A percentile compares a stretch with the other conserved stretches of the same genome.
phyloP scores from a whole-genome alignment of 805 yeast genomes.

The Candida tibetensis region DNA sequence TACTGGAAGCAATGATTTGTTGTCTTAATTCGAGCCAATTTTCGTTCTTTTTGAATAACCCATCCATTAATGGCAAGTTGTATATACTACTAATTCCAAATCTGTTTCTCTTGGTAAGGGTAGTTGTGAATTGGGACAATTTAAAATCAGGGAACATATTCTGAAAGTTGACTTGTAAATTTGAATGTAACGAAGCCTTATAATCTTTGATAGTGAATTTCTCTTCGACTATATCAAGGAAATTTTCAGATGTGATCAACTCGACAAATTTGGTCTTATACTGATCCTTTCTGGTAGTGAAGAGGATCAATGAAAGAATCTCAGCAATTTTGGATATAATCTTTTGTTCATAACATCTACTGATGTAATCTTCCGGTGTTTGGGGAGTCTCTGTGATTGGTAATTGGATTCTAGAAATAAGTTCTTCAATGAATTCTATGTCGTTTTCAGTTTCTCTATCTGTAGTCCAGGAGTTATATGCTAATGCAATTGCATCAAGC shows the following conservation, averaged over 20 bases:
- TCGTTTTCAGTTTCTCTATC: conserved; percentile 54
- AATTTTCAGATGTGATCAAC: conserved; percentile 36
- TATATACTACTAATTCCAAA: conserved; percentile 56
- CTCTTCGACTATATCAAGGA: conserved; percentile 26
- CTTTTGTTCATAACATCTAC: conserved; percentile 52
- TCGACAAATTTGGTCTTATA: conserved; percentile 43
- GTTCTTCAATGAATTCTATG: conserved; percentile 40
- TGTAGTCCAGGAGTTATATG: conserved; percentile 76
- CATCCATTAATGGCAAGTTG: conserved; percentile 61
- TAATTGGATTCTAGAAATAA: conserved; percentile 33
- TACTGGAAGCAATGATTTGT: conserved; percentile 55
- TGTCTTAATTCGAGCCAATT: conserved; percentile 42
- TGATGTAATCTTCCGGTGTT: conserved; percentile 23
- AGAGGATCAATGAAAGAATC: conserved; percentile 68
- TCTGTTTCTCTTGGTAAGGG: conserved; percentile 42
- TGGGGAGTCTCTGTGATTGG: conserved; percentile 15
- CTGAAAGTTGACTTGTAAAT: conserved; percentile 45
- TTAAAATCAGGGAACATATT: conserved; percentile 45
- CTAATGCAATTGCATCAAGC: conserved; percentile 68
- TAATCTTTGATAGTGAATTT: conserved; percentile 47
- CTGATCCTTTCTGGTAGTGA: conserved; percentile 48
- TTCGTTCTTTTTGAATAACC: conserved; percentile 44
- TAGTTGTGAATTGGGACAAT: conserved; percentile 50
- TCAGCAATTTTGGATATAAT: conserved; percentile 69
- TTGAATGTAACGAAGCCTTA: conserved; percentile 44